Evolutionary conservation across 2,329 filamentous ascomycete genomes (phyloP).

Genomic region (Colletotrichum lentis): DNA sequence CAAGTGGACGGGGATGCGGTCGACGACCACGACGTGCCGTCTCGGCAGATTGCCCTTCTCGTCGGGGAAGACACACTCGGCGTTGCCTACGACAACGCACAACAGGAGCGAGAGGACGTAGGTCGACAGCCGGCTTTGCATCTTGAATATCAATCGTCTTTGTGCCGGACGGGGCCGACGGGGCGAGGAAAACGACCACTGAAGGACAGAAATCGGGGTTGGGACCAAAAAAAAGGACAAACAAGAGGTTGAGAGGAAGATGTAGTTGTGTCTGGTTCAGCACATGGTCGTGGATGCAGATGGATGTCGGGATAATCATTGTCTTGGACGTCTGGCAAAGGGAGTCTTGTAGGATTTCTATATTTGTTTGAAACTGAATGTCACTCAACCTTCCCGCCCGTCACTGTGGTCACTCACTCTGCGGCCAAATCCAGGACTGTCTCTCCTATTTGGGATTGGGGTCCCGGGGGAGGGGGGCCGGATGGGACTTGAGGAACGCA

Average conservation of each 20-base stretch:
- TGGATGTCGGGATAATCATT: neutral
- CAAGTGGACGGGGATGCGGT: conserved; percentile 11
- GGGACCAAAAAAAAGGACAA: no score
- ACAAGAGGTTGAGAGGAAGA: neutral
- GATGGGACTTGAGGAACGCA: no score
- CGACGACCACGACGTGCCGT: neutral
- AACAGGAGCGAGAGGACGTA: neutral
- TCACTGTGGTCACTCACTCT: no score
- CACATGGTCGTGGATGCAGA: neutral
- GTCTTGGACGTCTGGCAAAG: neutral
- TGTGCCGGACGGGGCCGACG: neutral
- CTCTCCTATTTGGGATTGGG: no score
- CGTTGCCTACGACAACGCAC: neutral
- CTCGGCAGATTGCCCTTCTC: neutral
- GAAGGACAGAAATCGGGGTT: no score
- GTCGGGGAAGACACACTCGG: neutral
- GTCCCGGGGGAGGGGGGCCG: no score
- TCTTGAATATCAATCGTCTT: neutral
- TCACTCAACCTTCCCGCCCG: no score
- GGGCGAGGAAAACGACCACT: neutral
- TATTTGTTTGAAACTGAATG: neutral
- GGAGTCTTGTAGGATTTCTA: neutral
- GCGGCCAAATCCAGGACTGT: no score
- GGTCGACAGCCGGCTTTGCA: neutral
- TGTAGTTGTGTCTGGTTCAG: neutral